phyloP scores from a whole-genome alignment of 805 yeast genomes.

The Lachancea dasiensis region DNA sequence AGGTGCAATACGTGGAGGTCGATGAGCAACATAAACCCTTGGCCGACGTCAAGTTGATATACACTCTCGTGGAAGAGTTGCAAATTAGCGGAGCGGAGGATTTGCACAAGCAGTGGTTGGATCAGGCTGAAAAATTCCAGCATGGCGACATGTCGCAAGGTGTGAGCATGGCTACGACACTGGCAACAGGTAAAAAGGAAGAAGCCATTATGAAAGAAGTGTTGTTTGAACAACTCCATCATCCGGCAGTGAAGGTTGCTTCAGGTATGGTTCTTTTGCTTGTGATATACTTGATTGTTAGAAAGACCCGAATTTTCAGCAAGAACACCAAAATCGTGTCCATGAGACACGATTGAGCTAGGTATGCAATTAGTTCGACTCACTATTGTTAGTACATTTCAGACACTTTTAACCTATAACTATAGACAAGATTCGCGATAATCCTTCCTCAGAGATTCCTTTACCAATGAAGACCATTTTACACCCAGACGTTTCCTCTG shows the following conservation, averaged over 20 bases:
- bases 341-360: conserved; percentile 22
- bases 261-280: conserved; percentile 15
- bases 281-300: conserved; percentile 14
- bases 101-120: conserved; percentile 21
- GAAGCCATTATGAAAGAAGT: conserved; percentile 17
- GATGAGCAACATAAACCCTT: conserved; percentile 37
- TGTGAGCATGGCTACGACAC: conserved; percentile 14
- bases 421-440: conserved; percentile 21
- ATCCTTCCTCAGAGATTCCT: conserved; percentile 37
- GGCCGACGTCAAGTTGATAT: conserved; percentile 38
- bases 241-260: conserved; percentile 19
- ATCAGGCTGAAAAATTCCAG: conserved; percentile 21
- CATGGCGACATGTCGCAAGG: conserved; percentile 27
- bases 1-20: conserved; percentile 53
- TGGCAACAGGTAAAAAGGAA: conserved; percentile 10
- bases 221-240: conserved; percentile 16
- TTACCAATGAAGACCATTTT: conserved; percentile 77
- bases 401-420: not conserved
- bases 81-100: conserved; percentile 16
- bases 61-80: conserved; percentile 29
- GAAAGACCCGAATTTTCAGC: conserved; percentile 13
- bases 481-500: conserved; percentile 36
- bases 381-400: too few species aligned
- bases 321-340: conserved; percentile 22
- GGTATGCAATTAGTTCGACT: too few species aligned